These are phyloP conservation scores for Cercospora sesami DNA, from an alignment of 2,329 filamentous ascomycete genomes.

Conservation along the genomic window DNA sequence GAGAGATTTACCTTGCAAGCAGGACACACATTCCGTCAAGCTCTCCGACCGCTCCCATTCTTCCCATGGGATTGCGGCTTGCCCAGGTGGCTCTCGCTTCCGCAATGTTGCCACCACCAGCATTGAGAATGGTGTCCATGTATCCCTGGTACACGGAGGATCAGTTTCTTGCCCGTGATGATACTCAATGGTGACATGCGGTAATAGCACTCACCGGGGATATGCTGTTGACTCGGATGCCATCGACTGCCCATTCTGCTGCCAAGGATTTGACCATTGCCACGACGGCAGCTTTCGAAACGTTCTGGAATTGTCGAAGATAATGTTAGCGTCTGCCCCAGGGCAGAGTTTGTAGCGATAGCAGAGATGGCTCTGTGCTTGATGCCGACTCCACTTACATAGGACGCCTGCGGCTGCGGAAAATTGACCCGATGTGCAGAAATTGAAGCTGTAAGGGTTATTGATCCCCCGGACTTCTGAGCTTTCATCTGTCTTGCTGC, in stretches of 20 bases:
- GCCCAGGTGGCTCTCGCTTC: constrained; percentile 39
- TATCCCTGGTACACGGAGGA: constrained; percentile 70
- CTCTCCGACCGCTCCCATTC: constrained; percentile 43
- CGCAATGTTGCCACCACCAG: constrained; percentile 39
- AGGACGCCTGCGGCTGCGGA: constrained; percentile 69
- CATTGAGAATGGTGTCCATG: constrained; percentile 73
- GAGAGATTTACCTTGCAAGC: constrained; percentile 20
- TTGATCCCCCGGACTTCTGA: constrained; percentile 57
- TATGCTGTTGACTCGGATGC: constrained; percentile 70
- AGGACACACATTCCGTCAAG: constrained; percentile 43
- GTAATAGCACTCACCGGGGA: constrained; percentile 65
- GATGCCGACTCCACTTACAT: constrained; percentile 38
- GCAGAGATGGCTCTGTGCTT: background rate
- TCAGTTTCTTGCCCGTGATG: constrained; percentile 43
- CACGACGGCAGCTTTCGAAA: constrained; percentile 66
- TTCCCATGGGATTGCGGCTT: constrained; percentile 41
- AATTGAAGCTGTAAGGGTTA: constrained; percentile 67
- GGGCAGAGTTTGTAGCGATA: background rate
- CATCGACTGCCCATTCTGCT: constrained; percentile 70
- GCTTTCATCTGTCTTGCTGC: constrained; percentile 57
- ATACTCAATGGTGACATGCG: background rate
- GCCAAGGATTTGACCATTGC: constrained; percentile 65
- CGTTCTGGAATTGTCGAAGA: constrained; percentile 50
- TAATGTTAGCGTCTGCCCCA: background rate
- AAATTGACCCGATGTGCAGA: constrained; percentile 69